Evolutionary conservation across 1,284 basidiomycete genomes (phyloP), one percentile per base, ranked within the genome.

Genomic region (Sparassis latifolia): DNA sequence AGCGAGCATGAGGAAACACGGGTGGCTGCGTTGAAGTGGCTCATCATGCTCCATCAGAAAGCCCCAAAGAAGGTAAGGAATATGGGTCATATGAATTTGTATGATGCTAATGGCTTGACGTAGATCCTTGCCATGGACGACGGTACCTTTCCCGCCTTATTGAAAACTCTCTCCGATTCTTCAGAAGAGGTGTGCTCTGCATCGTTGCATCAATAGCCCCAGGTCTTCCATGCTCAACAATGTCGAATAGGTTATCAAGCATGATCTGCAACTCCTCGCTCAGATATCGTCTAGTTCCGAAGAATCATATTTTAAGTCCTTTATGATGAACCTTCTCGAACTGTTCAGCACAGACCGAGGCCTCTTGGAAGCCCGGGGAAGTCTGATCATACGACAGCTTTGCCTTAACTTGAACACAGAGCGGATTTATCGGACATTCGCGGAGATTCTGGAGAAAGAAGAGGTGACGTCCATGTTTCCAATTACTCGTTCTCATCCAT

Each of bases 11-110:
- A 97, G 62, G 93, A 97, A 65, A 98, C 97, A 1, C 76, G 96
- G 41, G 91, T 99, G 4, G 92, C 93, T 29, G 94, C 96, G 3
- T 72, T 99, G 57, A 94, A 97, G 70, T 99, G 97, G 97, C 74
- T 99, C 33, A 85, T 97, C 47, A 99, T 99, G 97, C 72, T 99
- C 48, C 97, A 99, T 69, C 89, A 94, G 64, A 98, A 98, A 65
- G 92, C 92, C 20, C 97, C 97, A 0, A 90, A 87, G 68, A 97
- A 96, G 80, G 91, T 87, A 55, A 40, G 66, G 53, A 5, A 4
- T 39, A 48, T 40, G 35, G n/a, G n/a, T 4, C 33, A 3, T 54
- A 39, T 4, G 41, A 4, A 9, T 28, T 39, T 20, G 37, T 2
- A 27, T 45, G 38, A 9, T 10, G 7, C 20, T 53, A 9, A 33